Percentiles rank a stretch among this genome's conserved stretches.
Evolutionary conservation across 805 yeast genomes (phyloP).

Genomic region (Yamadazyma endophytica): DNA sequence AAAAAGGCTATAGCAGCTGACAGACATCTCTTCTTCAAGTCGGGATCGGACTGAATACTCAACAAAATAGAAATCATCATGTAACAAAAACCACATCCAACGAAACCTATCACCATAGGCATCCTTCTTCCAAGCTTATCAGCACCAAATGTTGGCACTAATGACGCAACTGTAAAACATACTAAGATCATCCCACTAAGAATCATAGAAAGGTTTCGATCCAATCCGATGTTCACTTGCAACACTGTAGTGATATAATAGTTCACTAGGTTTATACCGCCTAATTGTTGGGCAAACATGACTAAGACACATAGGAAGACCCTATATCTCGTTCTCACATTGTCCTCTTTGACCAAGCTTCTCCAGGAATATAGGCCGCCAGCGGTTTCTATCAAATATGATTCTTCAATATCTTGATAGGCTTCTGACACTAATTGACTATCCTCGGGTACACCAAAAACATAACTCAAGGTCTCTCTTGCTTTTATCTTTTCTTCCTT

Average conservation of each 20-base stretch:
- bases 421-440: slow-evolving; percentile 5
- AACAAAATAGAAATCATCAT: slow-evolving; percentile 22
- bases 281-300: slow-evolving; percentile 28
- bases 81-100: slow-evolving; percentile 28
- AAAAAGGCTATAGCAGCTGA: slow-evolving; percentile 35
- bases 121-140: slow-evolving; percentile 34
- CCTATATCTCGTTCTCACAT: slow-evolving; percentile 18
- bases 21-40: slow-evolving; percentile 17
- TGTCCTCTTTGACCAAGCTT: slow-evolving; percentile 8
- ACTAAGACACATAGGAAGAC: slow-evolving; percentile 24
- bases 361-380: slow-evolving; percentile 8
- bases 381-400: slow-evolving; percentile 21
- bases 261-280: slow-evolving; percentile 31
- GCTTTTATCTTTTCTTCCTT: slow-evolving; percentile 52
- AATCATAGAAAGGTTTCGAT: slow-evolving; percentile 41
- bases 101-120: slow-evolving; percentile 26
- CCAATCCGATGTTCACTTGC: slow-evolving; percentile 12
- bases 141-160: slow-evolving; percentile 30
- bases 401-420: slow-evolving; percentile 9
- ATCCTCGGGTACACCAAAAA: slow-evolving; percentile 11
- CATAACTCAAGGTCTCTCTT: slow-evolving; percentile 8
- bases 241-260: slow-evolving; percentile 46
- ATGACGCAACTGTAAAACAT: slow-evolving; percentile 27
- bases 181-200: slow-evolving; percentile 36
- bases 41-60: slow-evolving; percentile 18